Percentiles rank a stretch among this genome's conserved stretches.
Conservation (phyloP, 1,284 basidiomycete genomes). For the Vanrija humicola region DNA sequence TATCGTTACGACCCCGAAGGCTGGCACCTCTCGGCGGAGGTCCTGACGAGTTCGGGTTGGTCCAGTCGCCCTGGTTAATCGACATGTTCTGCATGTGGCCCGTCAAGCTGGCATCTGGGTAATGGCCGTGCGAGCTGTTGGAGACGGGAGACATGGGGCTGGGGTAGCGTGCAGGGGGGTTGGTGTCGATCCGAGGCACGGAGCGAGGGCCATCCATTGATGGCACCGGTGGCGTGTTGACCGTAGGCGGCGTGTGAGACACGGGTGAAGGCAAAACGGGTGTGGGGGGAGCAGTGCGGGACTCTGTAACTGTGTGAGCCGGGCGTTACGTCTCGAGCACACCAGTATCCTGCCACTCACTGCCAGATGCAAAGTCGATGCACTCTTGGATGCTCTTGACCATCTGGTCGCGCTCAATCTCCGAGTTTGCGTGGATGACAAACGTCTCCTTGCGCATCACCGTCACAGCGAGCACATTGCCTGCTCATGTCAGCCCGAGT, state of each 20-base stretch:
- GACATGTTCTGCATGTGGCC: slow-evolving; percentile 18
- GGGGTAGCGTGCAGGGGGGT: slow-evolving; percentile 32
- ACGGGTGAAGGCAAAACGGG: slow-evolving; percentile 4
- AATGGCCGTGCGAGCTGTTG: not conserved
- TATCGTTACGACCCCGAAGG: not conserved
- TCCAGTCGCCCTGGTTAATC: not conserved
- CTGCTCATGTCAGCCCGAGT: slow-evolving; percentile 46
- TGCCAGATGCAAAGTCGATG: slow-evolving; percentile 68
- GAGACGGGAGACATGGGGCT: slow-evolving; percentile 28
- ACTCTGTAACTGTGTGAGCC: not conserved
- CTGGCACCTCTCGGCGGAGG: not conserved
- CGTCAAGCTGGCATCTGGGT: too few relatives aligned
- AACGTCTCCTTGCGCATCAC: slow-evolving; percentile 88
- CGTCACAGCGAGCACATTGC: slow-evolving; percentile 67
- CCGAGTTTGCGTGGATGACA: slow-evolving; percentile 62
- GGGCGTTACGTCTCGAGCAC: too few relatives aligned
- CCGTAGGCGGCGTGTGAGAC: not conserved
- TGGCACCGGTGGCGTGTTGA: too few relatives aligned
- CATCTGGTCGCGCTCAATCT: slow-evolving; percentile 62
- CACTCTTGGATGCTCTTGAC: slow-evolving; percentile 76
- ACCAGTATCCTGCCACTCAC: slow-evolving; percentile 52
- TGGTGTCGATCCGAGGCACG: not conserved
- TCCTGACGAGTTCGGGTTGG: not conserved
- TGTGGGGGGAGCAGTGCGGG: not conserved
- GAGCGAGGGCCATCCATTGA: too few relatives aligned